Evolutionary conservation across 805 yeast genomes (phyloP), one percentile per base, ranked within the genome.

Genomic region (Candida silvicultrix): DNA sequence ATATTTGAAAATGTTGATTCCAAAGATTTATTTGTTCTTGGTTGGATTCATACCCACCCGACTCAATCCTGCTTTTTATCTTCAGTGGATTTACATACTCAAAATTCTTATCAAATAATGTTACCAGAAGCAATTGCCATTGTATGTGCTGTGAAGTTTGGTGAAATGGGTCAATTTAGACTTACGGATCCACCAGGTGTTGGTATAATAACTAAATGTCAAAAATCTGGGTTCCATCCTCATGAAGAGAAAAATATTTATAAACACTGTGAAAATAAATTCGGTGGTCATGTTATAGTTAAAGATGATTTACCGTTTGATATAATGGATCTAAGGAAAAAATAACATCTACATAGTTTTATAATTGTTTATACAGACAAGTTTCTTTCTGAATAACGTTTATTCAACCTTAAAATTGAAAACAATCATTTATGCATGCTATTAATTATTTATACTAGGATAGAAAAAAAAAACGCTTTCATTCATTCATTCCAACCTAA

Each of bases 21-120:
- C 29, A 66, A 75, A 44, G 83, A 77, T 49, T 61, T 82, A 40
- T 80, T 81, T 54, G 75, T 81, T n/a, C 65, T 81, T 2, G 88
- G 88, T 3, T 81, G 88, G 88, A 82, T 81, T 44, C 88, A 81
- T 59, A 82, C 87, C 10, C 88, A 81, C 57, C 88, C 88, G 6
- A 77, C 86, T 11, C 88, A 81, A 57, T 68, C 84, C n/a, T 81
- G 88, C 51, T 81, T 81, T 57, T 61, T 81, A 59, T 77, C 83
- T 12, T 78, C 85, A 0, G 77, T 81, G 40, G 88, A 81, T 55
- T 62, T 81, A 44, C 88, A 82, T 60, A 81, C 87, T 2, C 87
- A 81, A 50, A 77, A 75, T 49, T 75, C 84, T 3, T 82, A 82
- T 59, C 88, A 81, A 62, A 70, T 80, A 42, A 81, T 81, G 87